Evolutionary conservation across 2,329 filamentous ascomycete species (phyloP).

Genomic region (Huntiella moniliformis): DNA sequence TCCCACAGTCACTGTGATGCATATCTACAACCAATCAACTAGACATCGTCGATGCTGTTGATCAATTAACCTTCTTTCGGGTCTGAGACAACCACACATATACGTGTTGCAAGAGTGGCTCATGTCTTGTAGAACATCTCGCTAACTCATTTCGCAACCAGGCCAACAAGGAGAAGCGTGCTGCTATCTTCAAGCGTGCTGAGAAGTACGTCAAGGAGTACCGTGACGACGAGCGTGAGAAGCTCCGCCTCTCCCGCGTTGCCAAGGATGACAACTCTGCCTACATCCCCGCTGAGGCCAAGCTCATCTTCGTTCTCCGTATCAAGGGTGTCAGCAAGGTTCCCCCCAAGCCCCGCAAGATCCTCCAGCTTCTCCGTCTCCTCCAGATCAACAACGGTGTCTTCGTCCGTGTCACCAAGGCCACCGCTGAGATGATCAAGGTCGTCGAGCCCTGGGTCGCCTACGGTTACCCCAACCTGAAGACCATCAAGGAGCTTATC

Average conservation of each 20-base stretch:
- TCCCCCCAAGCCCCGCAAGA: constrained; percentile 99
- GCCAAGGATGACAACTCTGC: constrained; percentile 85
- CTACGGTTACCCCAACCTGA: constrained; percentile 98
- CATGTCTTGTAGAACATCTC: neutral
- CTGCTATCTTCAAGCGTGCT: constrained; percentile 98
- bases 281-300: constrained; percentile 86
- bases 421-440: constrained; percentile 91
- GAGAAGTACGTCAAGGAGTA: constrained; percentile 99
- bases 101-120: constrained; percentile 7
- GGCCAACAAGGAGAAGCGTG: constrained; percentile 98
- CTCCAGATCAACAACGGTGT: constrained; percentile 99
- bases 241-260: constrained; percentile 76
- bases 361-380: constrained; percentile 95
- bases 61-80: constrained; percentile 98
- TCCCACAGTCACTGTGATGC: constrained; percentile 45
- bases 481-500: constrained; percentile 95
- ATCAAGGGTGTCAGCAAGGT: constrained; percentile 99
- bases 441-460: constrained; percentile 97
- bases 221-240: constrained; percentile 94
- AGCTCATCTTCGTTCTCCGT: constrained; percentile 93
- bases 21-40: constrained; percentile 55
- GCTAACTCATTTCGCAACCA: constrained; percentile 22
- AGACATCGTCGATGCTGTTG: constrained; percentile 97
- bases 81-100: constrained; percentile 47
- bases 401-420: constrained; percentile 96